A percentile compares a stretch with the other conserved stretches of the same genome.
Evolutionary conservation across 2,329 filamentous ascomycete species (phyloP).

Genomic region (Aspergillus aculeatus): DNA sequence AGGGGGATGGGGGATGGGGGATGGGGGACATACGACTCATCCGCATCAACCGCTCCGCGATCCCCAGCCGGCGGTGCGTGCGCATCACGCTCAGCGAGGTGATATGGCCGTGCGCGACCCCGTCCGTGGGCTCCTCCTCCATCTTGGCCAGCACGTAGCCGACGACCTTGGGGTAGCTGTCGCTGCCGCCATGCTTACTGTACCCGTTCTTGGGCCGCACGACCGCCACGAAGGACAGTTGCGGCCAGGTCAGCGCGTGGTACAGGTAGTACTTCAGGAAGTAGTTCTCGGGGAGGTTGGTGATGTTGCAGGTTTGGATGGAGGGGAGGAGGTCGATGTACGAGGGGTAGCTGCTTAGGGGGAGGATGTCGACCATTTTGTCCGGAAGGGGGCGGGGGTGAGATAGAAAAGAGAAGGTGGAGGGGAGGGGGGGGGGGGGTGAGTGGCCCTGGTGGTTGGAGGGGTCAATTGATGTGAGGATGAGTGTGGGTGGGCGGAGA

Average conservation of each 20-base stretch:
- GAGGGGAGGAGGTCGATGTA: conserved; percentile 83
- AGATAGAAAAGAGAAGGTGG: neutral
- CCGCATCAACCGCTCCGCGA: conserved; percentile 96
- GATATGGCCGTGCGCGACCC: conserved; percentile 91
- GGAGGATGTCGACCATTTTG: conserved; percentile 51
- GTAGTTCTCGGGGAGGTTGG: conserved; percentile 99
- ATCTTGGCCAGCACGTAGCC: conserved; percentile 99
- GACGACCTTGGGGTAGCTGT: conserved; percentile 83
- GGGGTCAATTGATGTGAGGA: neutral
- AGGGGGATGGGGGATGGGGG: too few species aligned
- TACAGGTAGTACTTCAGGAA: conserved; percentile 99
- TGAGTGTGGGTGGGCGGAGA: neutral
- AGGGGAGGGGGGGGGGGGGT: conserved; percentile 1
- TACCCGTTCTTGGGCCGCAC: conserved; percentile 77
- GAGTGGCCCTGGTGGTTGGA: neutral
- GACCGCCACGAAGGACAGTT: conserved; percentile 93
- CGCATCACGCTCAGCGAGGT: conserved; percentile 94
- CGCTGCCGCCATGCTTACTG: conserved; percentile 68
- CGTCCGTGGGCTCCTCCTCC: conserved; percentile 94
- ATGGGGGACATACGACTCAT: conserved; percentile 70
- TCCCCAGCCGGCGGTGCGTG: conserved; percentile 83
- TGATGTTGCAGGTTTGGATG: conserved; percentile 97
- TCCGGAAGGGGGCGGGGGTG: neutral
- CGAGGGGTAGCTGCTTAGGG: conserved; percentile 47
- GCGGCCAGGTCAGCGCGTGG: conserved; percentile 96